These are phyloP conservation scores for Carex scoparia DNA, from an alignment of 176 grass and related monocot genomes.

Conservation along the genomic window DNA sequence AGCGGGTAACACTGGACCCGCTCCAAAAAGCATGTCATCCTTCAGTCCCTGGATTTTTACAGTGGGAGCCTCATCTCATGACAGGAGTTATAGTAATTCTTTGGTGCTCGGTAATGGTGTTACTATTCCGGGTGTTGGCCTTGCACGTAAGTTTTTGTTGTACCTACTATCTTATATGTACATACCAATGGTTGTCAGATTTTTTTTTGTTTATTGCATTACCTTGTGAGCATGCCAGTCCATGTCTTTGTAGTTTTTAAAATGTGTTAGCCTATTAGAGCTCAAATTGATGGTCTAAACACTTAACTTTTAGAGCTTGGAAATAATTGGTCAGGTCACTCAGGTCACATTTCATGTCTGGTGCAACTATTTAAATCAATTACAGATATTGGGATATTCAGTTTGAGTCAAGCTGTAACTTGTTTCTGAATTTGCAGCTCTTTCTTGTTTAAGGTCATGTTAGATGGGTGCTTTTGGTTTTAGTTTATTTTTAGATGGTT, in stretches of 20 bases:
- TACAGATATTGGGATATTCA: background rate
- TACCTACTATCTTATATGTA: background rate
- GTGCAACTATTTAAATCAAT: background rate
- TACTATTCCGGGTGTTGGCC: constrained; percentile 83
- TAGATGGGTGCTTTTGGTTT: constrained; percentile 1
- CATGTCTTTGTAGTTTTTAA: background rate
- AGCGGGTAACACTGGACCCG: constrained; percentile 93
- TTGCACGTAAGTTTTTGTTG: constrained; percentile 69
- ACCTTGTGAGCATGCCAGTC: background rate
- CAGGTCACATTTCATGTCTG: background rate
- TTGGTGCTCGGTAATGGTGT: constrained; percentile 85
- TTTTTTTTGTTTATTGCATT: background rate
- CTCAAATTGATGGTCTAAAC: background rate
- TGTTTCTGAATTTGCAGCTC: background rate
- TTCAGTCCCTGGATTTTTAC: constrained; percentile 98
- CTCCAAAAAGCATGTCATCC: constrained; percentile 83
- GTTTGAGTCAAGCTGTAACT: background rate
- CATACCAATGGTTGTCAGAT: background rate
- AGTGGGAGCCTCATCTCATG: constrained; percentile 90
- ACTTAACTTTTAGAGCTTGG: background rate
- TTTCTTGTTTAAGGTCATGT: background rate
- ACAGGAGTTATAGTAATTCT: constrained; percentile 81
- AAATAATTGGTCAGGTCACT: background rate
- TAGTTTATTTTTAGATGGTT: background rate
- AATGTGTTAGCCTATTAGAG: background rate